These are phyloP conservation scores for Ormosia semicastrata DNA, from an alignment of 306 rosid genomes.

Conservation along the genomic window DNA sequence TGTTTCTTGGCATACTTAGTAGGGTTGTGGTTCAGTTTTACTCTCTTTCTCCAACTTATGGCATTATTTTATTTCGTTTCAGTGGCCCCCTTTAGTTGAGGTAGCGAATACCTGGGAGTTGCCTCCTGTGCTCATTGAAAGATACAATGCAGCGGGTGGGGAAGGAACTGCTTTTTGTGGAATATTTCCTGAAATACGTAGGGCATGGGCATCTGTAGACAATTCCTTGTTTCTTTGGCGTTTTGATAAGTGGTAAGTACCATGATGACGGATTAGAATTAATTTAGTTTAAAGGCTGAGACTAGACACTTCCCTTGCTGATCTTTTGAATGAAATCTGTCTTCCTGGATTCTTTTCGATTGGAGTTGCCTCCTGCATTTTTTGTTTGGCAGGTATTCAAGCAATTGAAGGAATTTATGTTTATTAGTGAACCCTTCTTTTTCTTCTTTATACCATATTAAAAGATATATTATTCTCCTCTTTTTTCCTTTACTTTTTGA, in stretches of 20 bases:
- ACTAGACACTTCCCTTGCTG: neutral
- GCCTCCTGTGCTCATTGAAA: constrained; percentile 89
- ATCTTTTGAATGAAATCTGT: neutral
- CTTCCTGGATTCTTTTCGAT: neutral
- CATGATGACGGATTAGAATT: neutral
- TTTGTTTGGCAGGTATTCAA: neutral
- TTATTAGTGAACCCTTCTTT: neutral
- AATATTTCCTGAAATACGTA: constrained; percentile 86
- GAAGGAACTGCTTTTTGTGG: constrained; percentile 98
- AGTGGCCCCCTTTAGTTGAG: constrained; percentile 97
- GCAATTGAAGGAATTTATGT: neutral
- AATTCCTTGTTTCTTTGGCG: constrained; percentile 97
- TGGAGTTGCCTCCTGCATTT: neutral
- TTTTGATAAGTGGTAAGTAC: constrained; percentile 88
- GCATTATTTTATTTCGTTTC: constrained; percentile 34
- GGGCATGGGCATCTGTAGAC: constrained; percentile 98
- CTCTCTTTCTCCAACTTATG: neutral
- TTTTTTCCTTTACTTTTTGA: neutral
- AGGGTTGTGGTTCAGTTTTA: neutral
- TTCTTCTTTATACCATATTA: neutral
- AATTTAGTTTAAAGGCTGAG: neutral
- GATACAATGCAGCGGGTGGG: constrained; percentile 94
- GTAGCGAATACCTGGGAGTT: constrained; percentile 83
- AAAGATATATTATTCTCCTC: neutral
- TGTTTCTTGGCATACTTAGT: neutral